Evolutionary conservation across 306 rosid genomes (phyloP), one percentile per base, ranked within the genome.

Genomic region (Quercus robur): DNA sequence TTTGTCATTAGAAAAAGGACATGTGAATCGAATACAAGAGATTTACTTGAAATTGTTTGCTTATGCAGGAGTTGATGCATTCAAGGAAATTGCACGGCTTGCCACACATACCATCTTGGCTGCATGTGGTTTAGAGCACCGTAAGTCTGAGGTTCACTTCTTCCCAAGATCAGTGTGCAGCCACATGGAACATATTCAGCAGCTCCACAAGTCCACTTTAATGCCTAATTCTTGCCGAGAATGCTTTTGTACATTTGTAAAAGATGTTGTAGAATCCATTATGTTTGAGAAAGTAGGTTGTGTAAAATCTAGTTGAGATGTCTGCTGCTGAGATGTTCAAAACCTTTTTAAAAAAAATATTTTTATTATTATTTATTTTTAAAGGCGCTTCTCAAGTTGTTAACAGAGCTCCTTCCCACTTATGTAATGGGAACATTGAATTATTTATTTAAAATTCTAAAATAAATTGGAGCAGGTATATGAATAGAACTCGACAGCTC

Each of bases 91-190:
- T 6, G 91, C 97, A 3, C 88, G 94, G 89, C 72, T 78, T 63
- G 88, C 96, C 31, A 92, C 96, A 1, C 97, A 92, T 81, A 80
- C 92, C 31, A 86, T 92, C 70, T 78, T 89, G 85, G 97, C 90
- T 78, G 88, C 88, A 9, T 88, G 96, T 83, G 86, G 70, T 78
- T 81, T 88, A 8, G 86, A 87, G 77, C 90, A 84, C 33, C 82
- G 73, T 20, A 82, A 71, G 75, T 64, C 78, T 35, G 67, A 68
- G 6, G 19, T 69, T 49, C 11, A 23, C 77, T 49, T 76, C 58
- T 73, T 78, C 41, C 70, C 89, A 15, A 82, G 63, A 74, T 72
- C 86, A 26, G 76, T 77, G 13, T 91, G 98, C 75, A 67, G 77
- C 77, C 97, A 94, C 82, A 3, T 63, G 2, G 76, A 78, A 46